phyloP scores from a whole-genome alignment of 2,329 filamentous ascomycete genomes.

The Ceratocystis variospora region DNA sequence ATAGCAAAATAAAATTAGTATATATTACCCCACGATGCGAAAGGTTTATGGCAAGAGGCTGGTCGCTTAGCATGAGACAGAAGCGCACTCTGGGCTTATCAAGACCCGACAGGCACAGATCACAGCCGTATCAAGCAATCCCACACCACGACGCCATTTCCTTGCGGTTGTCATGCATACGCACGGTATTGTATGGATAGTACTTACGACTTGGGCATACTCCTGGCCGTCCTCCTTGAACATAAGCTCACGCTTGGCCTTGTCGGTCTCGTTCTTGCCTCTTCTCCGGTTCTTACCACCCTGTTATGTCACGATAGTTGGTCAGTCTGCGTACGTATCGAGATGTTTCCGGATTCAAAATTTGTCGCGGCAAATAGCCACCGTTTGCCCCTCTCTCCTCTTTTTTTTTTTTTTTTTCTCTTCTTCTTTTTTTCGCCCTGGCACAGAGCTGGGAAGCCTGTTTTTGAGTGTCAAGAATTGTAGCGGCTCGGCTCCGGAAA shows the following conservation, averaged over 20 bases:
- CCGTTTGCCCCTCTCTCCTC: not conserved
- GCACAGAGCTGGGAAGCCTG: not conserved
- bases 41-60: not conserved
- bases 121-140: not conserved
- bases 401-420: too few species aligned
- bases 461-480: not conserved
- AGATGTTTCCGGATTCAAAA: not conserved
- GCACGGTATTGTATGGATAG: not conserved
- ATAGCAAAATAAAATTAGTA: constrained; percentile 20
- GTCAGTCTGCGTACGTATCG: not conserved
- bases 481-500: too few species aligned
- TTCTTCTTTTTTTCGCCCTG: not conserved
- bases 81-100: not conserved
- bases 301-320: constrained; percentile 34
- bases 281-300: constrained; percentile 97
- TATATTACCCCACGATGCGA: not conserved
- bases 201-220: constrained; percentile 26
- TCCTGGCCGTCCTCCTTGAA: constrained; percentile 97
- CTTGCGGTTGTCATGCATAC: not conserved
- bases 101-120: not conserved
- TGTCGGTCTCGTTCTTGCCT: constrained; percentile 98
- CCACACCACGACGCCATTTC: not conserved
- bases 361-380: not conserved
- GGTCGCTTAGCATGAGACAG: not conserved
- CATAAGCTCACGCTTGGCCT: constrained; percentile 94